These are phyloP conservation scores for Lentinula novae-zelandiae DNA, from an alignment of 1,284 basidiomycete genomes.

Conservation along the genomic window DNA sequence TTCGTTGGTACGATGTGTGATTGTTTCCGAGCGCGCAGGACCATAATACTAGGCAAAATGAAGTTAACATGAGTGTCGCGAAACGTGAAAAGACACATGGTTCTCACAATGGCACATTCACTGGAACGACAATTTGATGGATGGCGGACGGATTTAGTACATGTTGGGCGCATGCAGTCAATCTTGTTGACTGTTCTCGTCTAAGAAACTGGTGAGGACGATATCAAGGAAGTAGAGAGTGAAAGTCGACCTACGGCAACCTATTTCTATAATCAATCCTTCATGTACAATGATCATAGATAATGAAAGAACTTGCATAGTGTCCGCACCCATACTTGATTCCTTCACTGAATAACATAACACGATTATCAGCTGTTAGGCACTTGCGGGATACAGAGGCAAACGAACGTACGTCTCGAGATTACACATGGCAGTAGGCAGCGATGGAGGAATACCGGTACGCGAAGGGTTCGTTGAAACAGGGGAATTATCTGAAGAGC, in stretches of 20 bases:
- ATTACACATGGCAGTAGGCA: slow-evolving; percentile 54
- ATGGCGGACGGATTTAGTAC: slow-evolving; percentile 55
- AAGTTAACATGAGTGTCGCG: slow-evolving; percentile 8
- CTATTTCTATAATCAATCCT: neutral
- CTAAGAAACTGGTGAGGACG: slow-evolving; percentile 30
- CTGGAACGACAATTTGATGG: slow-evolving; percentile 50
- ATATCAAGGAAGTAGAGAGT: slow-evolving; percentile 13
- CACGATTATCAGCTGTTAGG: neutral
- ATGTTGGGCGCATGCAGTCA: slow-evolving; percentile 59
- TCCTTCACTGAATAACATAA: slow-evolving; percentile 54
- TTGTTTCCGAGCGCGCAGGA: slow-evolving; percentile 60
- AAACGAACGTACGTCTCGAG: slow-evolving; percentile 58
- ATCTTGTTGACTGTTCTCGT: slow-evolving; percentile 55
- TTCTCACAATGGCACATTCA: slow-evolving; percentile 44
- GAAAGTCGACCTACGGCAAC: neutral
- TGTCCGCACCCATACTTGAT: slow-evolving; percentile 72
- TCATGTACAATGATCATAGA: neutral
- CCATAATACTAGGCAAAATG: slow-evolving; percentile 52
- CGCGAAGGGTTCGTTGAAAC: slow-evolving; percentile 17
- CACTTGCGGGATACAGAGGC: neutral
- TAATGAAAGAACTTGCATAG: slow-evolving; percentile 39
- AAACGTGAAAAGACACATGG: slow-evolving; percentile 16
- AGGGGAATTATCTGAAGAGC: neutral
- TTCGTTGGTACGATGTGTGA: slow-evolving; percentile 45
- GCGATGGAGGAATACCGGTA: slow-evolving; percentile 8